These are phyloP conservation scores for Neostapfia colusana DNA, from an alignment of 176 grass and related monocot genomes.

Conservation along the genomic window DNA sequence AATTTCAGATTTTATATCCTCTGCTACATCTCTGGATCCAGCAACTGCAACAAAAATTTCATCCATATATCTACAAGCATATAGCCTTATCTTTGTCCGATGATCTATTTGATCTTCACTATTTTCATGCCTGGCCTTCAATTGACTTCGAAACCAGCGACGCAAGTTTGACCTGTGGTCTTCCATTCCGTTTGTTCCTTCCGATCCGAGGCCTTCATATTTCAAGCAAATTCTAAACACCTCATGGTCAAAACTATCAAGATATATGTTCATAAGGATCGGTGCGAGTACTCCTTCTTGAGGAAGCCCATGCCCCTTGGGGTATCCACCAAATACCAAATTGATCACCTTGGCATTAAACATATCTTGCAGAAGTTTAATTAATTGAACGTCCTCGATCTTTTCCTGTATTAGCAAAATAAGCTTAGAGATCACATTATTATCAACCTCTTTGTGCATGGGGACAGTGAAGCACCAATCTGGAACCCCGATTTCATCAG, in stretches of 20 bases:
- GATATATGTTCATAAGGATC: conserved; percentile 94
- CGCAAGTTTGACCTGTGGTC: conserved; percentile 58
- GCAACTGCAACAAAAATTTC: conserved; percentile 87
- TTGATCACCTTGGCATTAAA: conserved; percentile 81
- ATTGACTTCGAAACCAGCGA: conserved; percentile 77
- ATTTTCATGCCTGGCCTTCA: conserved; percentile 53
- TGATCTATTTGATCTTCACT: conserved; percentile 22
- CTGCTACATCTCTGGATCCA: conserved; percentile 61
- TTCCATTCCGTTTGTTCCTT: conserved; percentile 30
- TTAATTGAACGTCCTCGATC: conserved; percentile 58
- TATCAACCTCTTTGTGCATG: conserved; percentile 69
- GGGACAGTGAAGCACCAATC: conserved; percentile 87
- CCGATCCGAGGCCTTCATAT: conserved; percentile 65
- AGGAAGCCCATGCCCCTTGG: conserved; percentile 86
- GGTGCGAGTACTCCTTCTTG: conserved; percentile 88
- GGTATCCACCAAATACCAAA: conserved; percentile 81
- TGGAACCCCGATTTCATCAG: conserved; percentile 58
- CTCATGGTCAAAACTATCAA: conserved; percentile 73
- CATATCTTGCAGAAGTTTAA: conserved; percentile 65
- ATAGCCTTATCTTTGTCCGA: conserved; percentile 46
- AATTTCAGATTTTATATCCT: conserved; percentile 68
- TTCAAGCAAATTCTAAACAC: conserved; percentile 81
- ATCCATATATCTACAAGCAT: conserved; percentile 93
- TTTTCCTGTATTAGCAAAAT: conserved; percentile 71
- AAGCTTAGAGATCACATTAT: conserved; percentile 57